Conservation (phyloP, 2,329 filamentous ascomycete species). For the Talaromyces sp. region DNA sequence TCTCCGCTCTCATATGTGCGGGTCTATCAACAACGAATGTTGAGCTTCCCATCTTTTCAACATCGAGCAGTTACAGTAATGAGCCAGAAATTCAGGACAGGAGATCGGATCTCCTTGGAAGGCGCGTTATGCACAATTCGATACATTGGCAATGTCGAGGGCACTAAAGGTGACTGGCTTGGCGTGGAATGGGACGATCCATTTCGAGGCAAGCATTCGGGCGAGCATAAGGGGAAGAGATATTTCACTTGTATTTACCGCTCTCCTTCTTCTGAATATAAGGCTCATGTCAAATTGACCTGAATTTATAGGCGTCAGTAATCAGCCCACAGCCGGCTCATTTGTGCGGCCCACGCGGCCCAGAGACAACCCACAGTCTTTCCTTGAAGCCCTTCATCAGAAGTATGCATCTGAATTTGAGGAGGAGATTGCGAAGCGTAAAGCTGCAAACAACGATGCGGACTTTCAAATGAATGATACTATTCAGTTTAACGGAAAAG, state of each 20-base stretch:
- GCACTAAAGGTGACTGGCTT: constrained; percentile 76
- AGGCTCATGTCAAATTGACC: not conserved
- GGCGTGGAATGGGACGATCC: constrained; percentile 96
- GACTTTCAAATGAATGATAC: constrained; percentile 41
- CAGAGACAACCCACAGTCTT: constrained; percentile 64
- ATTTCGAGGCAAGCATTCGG: constrained; percentile 82
- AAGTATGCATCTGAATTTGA: constrained; percentile 72
- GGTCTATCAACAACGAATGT: not conserved
- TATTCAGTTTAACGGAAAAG: constrained; percentile 73
- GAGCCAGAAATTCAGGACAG: constrained; percentile 47
- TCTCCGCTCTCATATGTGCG: not conserved
- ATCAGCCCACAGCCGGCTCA: constrained; percentile 69
- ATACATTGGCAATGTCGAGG: constrained; percentile 72
- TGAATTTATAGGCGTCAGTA: constrained; percentile 51
- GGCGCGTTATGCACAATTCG: constrained; percentile 77
- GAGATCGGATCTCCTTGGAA: constrained; percentile 76
- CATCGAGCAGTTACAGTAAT: constrained; percentile 24
- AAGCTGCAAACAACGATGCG: not conserved
- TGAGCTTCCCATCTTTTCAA: not conserved
- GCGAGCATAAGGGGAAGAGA: constrained; percentile 69
- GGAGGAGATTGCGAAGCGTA: constrained; percentile 27
- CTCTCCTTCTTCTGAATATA: not conserved
- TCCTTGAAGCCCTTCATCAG: constrained; percentile 71
- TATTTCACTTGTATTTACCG: constrained; percentile 72
- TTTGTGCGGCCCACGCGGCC: constrained; percentile 77